phyloP scores from a whole-genome alignment of 257 asterid species.

The Handroanthus guayacan region DNA sequence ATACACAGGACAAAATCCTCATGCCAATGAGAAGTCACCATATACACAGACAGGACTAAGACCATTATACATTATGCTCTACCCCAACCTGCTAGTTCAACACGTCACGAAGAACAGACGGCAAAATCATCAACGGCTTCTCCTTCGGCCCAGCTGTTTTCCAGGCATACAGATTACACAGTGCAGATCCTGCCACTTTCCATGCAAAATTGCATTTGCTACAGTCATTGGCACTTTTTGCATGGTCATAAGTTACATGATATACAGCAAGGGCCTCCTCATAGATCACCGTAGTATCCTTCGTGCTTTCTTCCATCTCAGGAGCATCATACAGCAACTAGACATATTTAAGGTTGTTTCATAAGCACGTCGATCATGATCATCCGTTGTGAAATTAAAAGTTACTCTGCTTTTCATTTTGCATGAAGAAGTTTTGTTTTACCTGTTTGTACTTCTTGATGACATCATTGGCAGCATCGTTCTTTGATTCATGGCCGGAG shows the following conservation, averaged over 20 bases:
- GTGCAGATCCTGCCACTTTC: constrained; percentile 79
- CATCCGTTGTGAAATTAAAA: no score
- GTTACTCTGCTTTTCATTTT: no score
- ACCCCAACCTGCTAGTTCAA: constrained; percentile 28
- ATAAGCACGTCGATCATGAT: no score
- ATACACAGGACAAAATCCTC: no score
- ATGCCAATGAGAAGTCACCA: no score
- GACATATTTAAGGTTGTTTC: constrained; percentile 32
- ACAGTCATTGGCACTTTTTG: constrained; percentile 12
- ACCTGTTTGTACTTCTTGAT: constrained; percentile 75
- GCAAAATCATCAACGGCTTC: constrained; percentile 46
- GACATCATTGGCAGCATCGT: constrained; percentile 57
- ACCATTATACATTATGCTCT: no score
- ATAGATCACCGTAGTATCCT: constrained; percentile 41
- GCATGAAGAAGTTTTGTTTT: neutral
- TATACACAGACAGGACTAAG: no score
- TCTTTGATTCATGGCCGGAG: constrained; percentile 40
- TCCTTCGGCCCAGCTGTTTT: constrained; percentile 45
- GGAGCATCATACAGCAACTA: constrained; percentile 72
- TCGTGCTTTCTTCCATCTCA: constrained; percentile 59
- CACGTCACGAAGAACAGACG: constrained; percentile 60
- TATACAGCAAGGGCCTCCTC: constrained; percentile 75
- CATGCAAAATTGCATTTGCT: constrained; percentile 74
- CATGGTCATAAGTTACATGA: constrained; percentile 54
- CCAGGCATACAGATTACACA: constrained; percentile 50